phyloP scores from a whole-genome alignment of 2,329 filamentous ascomycete genomes.

The Aspergillus vadensis region DNA sequence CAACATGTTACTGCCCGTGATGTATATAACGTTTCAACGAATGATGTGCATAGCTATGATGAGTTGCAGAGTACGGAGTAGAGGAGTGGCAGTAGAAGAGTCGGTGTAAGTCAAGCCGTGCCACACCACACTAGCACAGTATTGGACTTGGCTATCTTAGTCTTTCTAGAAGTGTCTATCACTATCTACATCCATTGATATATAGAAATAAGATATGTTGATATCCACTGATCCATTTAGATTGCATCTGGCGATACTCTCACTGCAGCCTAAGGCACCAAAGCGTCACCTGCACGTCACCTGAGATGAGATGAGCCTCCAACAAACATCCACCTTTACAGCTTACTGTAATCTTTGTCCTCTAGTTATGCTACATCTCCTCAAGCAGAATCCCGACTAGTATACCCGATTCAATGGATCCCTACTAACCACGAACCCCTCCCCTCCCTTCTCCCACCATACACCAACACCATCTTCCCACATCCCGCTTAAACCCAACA shows the following conservation, averaged over 20 bases:
- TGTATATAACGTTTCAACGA: conserved; percentile 5
- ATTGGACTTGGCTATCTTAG: background rate
- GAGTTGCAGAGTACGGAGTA: no score
- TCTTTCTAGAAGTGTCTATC: background rate
- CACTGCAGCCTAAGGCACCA: conserved; percentile 7
- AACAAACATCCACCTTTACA: no score
- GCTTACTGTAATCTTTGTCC: no score
- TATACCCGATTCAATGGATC: no score
- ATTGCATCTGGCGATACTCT: no score
- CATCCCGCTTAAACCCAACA: background rate
- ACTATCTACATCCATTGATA: no score
- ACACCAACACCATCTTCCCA: background rate
- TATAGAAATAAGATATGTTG: no score
- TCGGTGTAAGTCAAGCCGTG: background rate
- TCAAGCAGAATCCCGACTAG: background rate
- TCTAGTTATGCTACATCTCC: no score
- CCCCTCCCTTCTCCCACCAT: background rate
- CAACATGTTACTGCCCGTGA: background rate
- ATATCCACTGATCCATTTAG: no score
- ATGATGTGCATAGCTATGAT: background rate
- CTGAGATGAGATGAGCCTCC: no score
- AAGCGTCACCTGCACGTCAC: background rate
- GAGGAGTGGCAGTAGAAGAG: background rate
- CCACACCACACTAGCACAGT: background rate
- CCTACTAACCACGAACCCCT: no score